Percentiles rank a stretch among this genome's conserved stretches.
Evolutionary conservation across 2,329 filamentous ascomycete species (phyloP).

Genomic region (Fusarium brachygibbosum): DNA sequence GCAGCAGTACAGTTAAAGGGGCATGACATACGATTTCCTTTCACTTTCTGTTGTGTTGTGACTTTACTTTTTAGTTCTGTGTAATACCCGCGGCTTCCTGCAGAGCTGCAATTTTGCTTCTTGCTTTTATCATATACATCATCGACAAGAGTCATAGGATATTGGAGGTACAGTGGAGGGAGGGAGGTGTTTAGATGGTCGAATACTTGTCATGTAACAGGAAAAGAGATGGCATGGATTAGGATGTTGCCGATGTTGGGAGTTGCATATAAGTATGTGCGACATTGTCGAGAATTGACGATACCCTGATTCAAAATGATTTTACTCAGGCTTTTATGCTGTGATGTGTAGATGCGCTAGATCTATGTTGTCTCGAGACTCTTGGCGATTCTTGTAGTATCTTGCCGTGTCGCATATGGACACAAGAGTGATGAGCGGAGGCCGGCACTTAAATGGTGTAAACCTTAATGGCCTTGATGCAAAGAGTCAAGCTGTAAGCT

Average conservation of each 20-base stretch:
- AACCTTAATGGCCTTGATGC: not conserved
- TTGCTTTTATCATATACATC: constrained; percentile 38
- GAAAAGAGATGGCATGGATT: constrained; percentile 21
- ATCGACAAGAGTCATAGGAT: constrained; percentile 28
- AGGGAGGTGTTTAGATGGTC: constrained; percentile 9
- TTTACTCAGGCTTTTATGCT: not conserved
- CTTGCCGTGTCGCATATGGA: not conserved
- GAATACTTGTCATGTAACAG: constrained; percentile 2
- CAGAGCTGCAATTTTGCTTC: constrained; percentile 44
- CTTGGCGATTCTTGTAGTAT: not conserved
- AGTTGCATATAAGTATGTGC: constrained; percentile 31
- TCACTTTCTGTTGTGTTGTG: constrained; percentile 35
- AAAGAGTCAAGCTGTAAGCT: not conserved
- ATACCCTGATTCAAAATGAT: constrained; percentile 30
- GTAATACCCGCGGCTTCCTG: constrained; percentile 48
- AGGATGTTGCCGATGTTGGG: constrained; percentile 14
- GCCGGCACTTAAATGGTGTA: not conserved
- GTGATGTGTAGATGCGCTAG: not conserved
- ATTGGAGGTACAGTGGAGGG: constrained; percentile 13
- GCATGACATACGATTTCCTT: constrained; percentile 21
- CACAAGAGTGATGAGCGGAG: not conserved
- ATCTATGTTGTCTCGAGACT: not conserved
- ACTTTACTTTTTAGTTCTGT: constrained; percentile 43
- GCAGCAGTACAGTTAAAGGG: constrained; percentile 36
- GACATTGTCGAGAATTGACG: constrained; percentile 39